Evolutionary conservation across 1,139 yeast species (phyloP).

Genomic region (Blastobotrys raffinosifermentans): DNA sequence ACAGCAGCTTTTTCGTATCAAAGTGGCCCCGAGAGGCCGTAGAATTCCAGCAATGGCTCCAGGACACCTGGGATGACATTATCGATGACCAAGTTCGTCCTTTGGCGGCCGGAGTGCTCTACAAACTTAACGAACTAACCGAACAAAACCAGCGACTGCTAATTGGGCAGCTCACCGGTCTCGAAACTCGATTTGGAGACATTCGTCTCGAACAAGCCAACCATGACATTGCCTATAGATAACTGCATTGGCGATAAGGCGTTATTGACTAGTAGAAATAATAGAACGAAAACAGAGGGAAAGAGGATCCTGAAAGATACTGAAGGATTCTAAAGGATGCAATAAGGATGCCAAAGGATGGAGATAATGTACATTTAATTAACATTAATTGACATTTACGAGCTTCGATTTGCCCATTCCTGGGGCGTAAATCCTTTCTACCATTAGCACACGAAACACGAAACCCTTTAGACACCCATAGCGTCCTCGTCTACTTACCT

Average conservation of each 20-base stretch:
- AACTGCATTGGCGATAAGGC: too few species aligned
- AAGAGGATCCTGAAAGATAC: too few species aligned
- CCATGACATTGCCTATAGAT: too few species aligned
- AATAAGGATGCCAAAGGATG: too few species aligned
- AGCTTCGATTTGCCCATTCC: slow-evolving; percentile 14
- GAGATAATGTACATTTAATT: too few species aligned
- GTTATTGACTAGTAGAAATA: too few species aligned
- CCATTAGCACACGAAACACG: too few species aligned
- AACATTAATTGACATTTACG: slow-evolving; percentile 2
- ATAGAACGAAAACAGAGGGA: too few species aligned
- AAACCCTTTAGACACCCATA: too few species aligned
- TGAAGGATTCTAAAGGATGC: too few species aligned
- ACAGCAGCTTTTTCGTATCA: slow-evolving; percentile 36
- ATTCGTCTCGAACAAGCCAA: too few species aligned
- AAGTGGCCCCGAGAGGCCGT: slow-evolving; percentile 32
- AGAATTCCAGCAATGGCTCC: slow-evolving; percentile 40
- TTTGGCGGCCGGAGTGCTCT: slow-evolving; percentile 47
- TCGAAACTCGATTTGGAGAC: slow-evolving; percentile 8
- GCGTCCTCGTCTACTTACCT: slow-evolving; percentile 74
- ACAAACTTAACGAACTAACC: slow-evolving; percentile 35
- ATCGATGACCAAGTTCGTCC: slow-evolving; percentile 44
- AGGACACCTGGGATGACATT: slow-evolving; percentile 41
- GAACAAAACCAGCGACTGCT: slow-evolving; percentile 26
- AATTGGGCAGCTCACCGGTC: slow-evolving; percentile 20
- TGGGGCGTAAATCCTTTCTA: slow-evolving; percentile 16